Evolutionary conservation across 1,284 basidiomycete genomes (phyloP), one percentile per base, ranked within the genome.

Genomic region (Cronartium quercuum): DNA sequence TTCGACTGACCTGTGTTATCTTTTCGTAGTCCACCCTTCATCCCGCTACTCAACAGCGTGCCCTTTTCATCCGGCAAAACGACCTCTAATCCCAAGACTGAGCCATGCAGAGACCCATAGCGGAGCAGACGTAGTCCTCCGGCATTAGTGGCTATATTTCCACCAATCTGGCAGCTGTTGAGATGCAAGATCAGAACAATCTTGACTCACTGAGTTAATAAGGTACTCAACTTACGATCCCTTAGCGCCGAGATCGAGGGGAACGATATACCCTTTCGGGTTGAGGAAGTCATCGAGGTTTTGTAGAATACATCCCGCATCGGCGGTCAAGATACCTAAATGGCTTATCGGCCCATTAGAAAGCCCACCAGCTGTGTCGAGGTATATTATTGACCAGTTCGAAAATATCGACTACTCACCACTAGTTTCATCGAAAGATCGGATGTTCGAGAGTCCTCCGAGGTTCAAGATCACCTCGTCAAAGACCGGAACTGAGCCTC

Each of bases 101-200:
- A 90, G 24, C 95, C 96, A 81, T 97, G 96, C 6, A 99, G 85
- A 61, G 92, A 94, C 55, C 96, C 96, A 81, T 98, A 99, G 40
- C 96, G 88, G 62, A 99, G 84, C 61, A 98, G 86, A 1, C 96
- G 88, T 6, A 99, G 86, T 34, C 96, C 96, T 57, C 96, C 96
- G 40, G 96, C 96, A 81, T 99, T 99, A 12, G 96, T 98, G 0
- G 96, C 90, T 40, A 98, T 87, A 81, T 98, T 98, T 44, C 96
- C 96, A 69, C 96, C 96, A 78, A 99, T 96, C 80, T 98, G 95
- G 84, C 96, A 99, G 78, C 91, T 92, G 44, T 71, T 38, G 42
- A 44, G 13, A 13, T n/a, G 40, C n/a, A 66, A 60, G 35, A 38
- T 6, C 15, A 6, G 6, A 29, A 7, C 13, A 9, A n/a, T 24